Base-by-base conservation (phyloP, 495 filamentous ascomycete genomes). In the Aspergillus taichungensis region DNA sequence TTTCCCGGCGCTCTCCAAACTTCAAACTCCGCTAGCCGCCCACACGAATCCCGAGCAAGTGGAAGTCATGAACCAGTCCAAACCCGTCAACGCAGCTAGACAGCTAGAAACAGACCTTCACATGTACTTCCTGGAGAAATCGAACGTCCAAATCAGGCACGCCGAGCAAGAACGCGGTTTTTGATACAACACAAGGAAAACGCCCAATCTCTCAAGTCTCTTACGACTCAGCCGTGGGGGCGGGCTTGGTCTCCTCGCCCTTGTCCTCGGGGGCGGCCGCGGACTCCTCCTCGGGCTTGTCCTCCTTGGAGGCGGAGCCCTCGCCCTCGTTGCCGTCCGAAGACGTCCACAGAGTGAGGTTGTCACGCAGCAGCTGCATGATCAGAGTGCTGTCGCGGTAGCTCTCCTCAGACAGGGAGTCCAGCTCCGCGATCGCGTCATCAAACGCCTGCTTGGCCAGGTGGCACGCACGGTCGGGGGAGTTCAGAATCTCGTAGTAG, bases 401-500 rank as follows among this genome's bases (percentile, higher is more conserved):
- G 55, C 89, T 95, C 71, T 98, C 92, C 76, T 98, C 92, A 47
- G 89, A 95, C 47, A 98, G 77, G 13, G 91, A 95, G 75, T 98
- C 92, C 55, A 98, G 88, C 80, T 98, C 92, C 50, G 92, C 92
- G 67, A 98, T 98, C 51, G 92, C 92, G 66, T 98, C 92, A 67
- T 98, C 92, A 61, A 98, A 98, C 28, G 94, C 91, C 74, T 95
- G 90, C 83, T 98, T 98, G 64, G 92, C 92, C 44, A 98, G 80
- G 68, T 98, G 92, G 79, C 92, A 98, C 61, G 92, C 92, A 66
- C 90, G 91, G 63, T 98, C 92, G 37, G 92, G 92, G 9, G 92
- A 94, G 83, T 97, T 98, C 56, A 98, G 77, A 66, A 98, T 98
- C 79, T 98, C 92, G 67, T 98, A 98, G 82, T 98, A 98, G 77